A percentile compares a stretch with the other conserved stretches of the same genome.
Conservation (phyloP, 78 protist genomes). For the Goniomonas avonlea region DNA sequence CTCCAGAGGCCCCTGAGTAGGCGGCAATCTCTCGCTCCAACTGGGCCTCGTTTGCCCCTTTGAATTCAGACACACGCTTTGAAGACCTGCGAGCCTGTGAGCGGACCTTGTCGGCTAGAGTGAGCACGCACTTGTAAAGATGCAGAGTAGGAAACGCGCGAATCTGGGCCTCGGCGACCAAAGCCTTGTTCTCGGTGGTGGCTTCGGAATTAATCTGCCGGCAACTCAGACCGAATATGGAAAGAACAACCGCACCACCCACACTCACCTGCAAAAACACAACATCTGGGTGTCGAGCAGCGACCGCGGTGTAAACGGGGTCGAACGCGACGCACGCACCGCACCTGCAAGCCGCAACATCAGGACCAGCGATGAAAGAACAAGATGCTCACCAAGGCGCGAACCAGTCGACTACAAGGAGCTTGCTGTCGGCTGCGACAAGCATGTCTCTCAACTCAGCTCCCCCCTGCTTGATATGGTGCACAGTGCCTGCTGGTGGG, state of each 20-base stretch:
- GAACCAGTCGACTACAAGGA: conserved; percentile 6
- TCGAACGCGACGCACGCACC: not conserved
- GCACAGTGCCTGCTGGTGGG: too few species aligned
- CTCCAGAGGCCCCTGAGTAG: not conserved
- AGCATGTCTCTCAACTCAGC: not conserved
- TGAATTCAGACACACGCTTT: not conserved
- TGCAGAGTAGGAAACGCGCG: conserved; percentile 9
- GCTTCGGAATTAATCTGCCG: not conserved
- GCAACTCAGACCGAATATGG: not conserved
- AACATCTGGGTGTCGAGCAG: not conserved
- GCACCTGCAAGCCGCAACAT: not conserved
- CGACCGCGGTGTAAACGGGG: not conserved
- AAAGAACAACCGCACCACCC: not conserved
- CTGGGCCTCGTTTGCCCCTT: not conserved
- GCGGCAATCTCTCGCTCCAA: not conserved
- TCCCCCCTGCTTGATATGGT: not conserved
- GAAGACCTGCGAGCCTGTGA: too few species aligned
- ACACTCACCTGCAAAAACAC: not conserved
- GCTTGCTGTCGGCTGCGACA: not conserved
- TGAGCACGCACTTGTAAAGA: not conserved
- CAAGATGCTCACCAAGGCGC: conserved; percentile 19
- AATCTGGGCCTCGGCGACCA: not conserved
- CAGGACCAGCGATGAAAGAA: too few species aligned
- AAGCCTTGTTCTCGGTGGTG: not conserved
- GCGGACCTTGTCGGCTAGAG: too few species aligned